Evolutionary conservation across 768 basidiomycete genomes (phyloP), one percentile per base, ranked within the genome.

Genomic region (Naganishia friedmannii): DNA sequence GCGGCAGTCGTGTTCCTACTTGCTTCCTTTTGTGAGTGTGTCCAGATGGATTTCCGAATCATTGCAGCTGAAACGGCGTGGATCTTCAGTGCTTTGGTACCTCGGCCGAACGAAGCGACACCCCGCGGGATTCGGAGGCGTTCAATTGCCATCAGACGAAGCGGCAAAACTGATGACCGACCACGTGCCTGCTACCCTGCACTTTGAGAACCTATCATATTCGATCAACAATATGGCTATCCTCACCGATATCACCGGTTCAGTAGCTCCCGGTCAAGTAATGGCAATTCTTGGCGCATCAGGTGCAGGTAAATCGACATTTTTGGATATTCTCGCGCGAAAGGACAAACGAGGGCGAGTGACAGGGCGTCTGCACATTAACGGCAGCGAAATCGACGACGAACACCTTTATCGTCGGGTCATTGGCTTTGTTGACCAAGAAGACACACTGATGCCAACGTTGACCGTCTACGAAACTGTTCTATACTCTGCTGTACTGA

Each of bases 401-500:
- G 85, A 91, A 79, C 82, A 84, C 29, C 87, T 90, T 78, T 96
- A 92, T 84, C 89, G 88, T 79, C 87, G 88, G 42, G 89, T 97
- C 6, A 88, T 90, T 73, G 96, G 96, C 34, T 99, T 91, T 74
- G 96, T 99, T 53, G 95, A 99, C 78, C 96, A 99, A 81, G 96
- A 98, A 80, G 96, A 99, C 80, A 96, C 93, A 12, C 82, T 99
- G 73, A 95, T 99, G 90, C 87, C 89, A 77, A 98, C 95, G 9
- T 83, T 98, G 82, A 99, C 95, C 3, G 96, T 98, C 26, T 98
- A 97, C 80, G 96, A 99, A 84, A 97, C 94, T 0, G 89, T 99
- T 21, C 80, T 98, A 66, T 96, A 96, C 78, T 93, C 91, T 65
- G 96, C 96, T 15, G 78, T 98, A 56, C 80, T 99, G 76, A 83